Base-by-base conservation (phyloP, 352 stramenopile genomes). In the Pythium chondricola region DNA sequence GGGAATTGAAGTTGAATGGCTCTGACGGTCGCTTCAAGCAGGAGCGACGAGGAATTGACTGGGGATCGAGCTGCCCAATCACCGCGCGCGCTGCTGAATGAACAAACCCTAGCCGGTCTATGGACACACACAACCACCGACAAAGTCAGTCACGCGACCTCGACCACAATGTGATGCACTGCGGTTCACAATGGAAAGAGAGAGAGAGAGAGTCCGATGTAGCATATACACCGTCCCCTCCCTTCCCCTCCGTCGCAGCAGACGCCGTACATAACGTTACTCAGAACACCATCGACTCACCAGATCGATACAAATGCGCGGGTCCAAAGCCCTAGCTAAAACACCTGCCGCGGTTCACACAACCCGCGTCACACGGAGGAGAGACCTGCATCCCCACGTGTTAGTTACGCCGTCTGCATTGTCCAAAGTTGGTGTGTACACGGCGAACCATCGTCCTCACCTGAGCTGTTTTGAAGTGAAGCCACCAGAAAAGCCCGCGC, bases 1-100 rank as follows among this genome's bases (percentile, higher is more conserved):
- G 38, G 22, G 54, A 55, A 72, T 88, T 88, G 76, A 88, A 88
- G 76, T 85, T 88, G 67, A 70, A 52, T 82, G 73, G 73, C 67
- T 85, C 65, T 52, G 67, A 27, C 27, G 58, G 60, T 51, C 57
- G 68, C 75, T 88, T 85, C 73, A 88, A 88, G 71, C 75, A 63
- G 72, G 83, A 16, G 13, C 27, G 20, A 14, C 38, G 27, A 31
- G 24, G 16, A 26, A 26, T 22, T 8, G 18, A 38, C 16, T 29
- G 46, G 37, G 11, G 37, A 18, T 31, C 27, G 21, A 43, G 38
- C 16, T 10, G 30, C 27, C 38, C 27, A 24, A 43, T 24, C 21
- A 20, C 38, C 20, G 20, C 27, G 38, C 21, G 38, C 10, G 3
- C 20, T 4, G 6, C 5, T 13, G 38, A 30, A 30, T 43, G 38